Evolutionary conservation across 1,284 basidiomycete species (phyloP), one percentile per base, ranked within the genome.

Genomic region (Trametes hirsuta): DNA sequence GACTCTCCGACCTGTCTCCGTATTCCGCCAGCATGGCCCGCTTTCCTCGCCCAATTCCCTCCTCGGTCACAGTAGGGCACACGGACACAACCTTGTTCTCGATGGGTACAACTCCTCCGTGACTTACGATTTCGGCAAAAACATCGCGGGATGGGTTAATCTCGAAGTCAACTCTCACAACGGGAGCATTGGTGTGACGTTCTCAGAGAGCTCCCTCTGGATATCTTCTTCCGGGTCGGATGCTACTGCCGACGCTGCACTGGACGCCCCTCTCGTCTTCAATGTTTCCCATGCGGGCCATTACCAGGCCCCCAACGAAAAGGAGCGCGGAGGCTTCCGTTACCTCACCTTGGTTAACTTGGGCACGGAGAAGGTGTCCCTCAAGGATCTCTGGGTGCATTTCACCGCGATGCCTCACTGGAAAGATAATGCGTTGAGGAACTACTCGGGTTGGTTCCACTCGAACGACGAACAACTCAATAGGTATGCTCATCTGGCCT

Each of bases 101-200:
- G 10, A 22, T 15, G 47, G 18, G 0, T 61, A 54, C 50, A 63
- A 63, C 54, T 49, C 59, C 24, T 63, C 64, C 3, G 61, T 63
- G 21, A 63, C 64, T n/a, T 65, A 65, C 39, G 64, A 65, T 53
- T 65, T 65, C 22, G 61, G 64, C 47, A 65, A 65, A 53, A 65
- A 61, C 53, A 61, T 65, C 50, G 64, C 46, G 3, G 64, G 64
- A 4, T 55, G 47, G 61, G 61, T 65, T 47, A 56, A 59, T 36
- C 57, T 65, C 47, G 47, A 63, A 25, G 15, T 56, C 5, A 41
- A 47, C 1, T 65, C 64, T 9, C 35, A n/a, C n/a, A 49, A n/a
- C 41, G 64, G 64, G 1, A 61, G 45, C 36, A 34, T 65, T 21
- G 61, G 58, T 15, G 47, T 65, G 21, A 65, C 64, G 12, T 65